phyloP scores from a whole-genome alignment of 2,329 filamentous ascomycete species.

The Amphichorda felina region DNA sequence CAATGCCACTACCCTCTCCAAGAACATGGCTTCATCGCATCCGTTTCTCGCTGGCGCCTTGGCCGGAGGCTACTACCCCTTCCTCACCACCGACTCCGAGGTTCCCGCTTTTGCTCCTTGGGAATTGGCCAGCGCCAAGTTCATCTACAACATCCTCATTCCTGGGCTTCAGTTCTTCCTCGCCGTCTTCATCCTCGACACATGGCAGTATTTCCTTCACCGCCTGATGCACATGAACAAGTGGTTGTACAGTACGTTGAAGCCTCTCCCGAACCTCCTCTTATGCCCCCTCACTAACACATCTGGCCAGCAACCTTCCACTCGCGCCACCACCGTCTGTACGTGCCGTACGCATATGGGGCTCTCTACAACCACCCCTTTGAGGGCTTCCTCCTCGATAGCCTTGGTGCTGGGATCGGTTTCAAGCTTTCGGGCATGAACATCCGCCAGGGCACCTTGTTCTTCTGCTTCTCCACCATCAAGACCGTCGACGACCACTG shows the following conservation, averaged over 20 bases:
- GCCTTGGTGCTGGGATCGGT: conserved; percentile 70
- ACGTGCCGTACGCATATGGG: conserved; percentile 94
- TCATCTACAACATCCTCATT: conserved; percentile 68
- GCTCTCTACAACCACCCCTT: conserved; percentile 94
- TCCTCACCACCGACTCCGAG: conserved; percentile 47
- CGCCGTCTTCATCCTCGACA: conserved; percentile 72
- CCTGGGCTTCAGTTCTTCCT: conserved; percentile 67
- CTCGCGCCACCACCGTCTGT: conserved; percentile 89
- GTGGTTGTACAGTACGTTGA: conserved; percentile 79
- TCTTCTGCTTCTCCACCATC: conserved; percentile 80
- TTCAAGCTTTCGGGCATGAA: conserved; percentile 77
- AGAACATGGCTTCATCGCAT: conserved; percentile 59
- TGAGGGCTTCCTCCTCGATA: conserved; percentile 90
- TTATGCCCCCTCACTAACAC: conserved; percentile 17
- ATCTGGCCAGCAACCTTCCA: conserved; percentile 62
- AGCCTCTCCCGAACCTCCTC: background rate
- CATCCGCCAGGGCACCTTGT: conserved; percentile 75
- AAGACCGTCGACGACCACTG: conserved; percentile 98
- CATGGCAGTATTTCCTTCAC: conserved; percentile 97
- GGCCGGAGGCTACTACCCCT: conserved; percentile 71
- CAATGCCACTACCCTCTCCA: conserved; percentile 63
- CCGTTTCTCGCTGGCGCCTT: conserved; percentile 65
- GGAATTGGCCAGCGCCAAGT: conserved; percentile 65
- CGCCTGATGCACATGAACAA: conserved; percentile 95
- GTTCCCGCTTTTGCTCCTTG: conserved; percentile 70